phyloP scores from a whole-genome alignment of 805 yeast species.

The Barnettozyma siamensis region DNA sequence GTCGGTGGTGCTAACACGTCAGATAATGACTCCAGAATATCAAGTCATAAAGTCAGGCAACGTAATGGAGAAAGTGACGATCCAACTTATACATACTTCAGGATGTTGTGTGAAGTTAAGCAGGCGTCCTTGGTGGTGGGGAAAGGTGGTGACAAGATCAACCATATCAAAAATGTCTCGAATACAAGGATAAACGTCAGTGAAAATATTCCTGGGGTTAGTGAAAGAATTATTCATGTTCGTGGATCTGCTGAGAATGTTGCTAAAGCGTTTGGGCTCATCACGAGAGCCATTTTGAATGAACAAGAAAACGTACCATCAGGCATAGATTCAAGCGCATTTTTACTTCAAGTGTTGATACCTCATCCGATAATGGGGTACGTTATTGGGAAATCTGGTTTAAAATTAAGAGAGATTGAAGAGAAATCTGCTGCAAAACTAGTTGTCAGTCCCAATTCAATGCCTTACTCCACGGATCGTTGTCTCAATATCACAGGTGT shows the following conservation, averaged over 20 bases:
- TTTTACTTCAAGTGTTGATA: slow-evolving; percentile 54
- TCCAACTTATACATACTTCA: slow-evolving; percentile 57
- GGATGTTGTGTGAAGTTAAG: slow-evolving; percentile 70
- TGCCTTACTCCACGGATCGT: slow-evolving; percentile 76
- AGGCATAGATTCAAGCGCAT: slow-evolving; percentile 44
- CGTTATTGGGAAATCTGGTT: slow-evolving; percentile 73
- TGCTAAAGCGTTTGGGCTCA: slow-evolving; percentile 75
- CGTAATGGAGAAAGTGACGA: slow-evolving; percentile 32
- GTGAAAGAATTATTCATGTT: slow-evolving; percentile 69
- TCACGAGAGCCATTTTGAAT: slow-evolving; percentile 58
- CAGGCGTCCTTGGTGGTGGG: slow-evolving; percentile 77
- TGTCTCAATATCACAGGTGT: slow-evolving; percentile 67
- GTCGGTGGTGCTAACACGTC: background rate
- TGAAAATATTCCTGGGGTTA: slow-evolving; percentile 64
- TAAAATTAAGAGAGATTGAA: slow-evolving; percentile 73
- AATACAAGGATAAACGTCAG: slow-evolving; percentile 63
- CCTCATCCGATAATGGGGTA: slow-evolving; percentile 80
- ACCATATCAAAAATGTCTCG: slow-evolving; percentile 56
- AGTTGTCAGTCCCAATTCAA: slow-evolving; percentile 63
- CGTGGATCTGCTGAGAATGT: slow-evolving; percentile 73
- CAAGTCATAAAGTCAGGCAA: slow-evolving; percentile 25
- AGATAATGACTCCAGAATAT: slow-evolving; percentile 4
- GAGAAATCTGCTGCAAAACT: slow-evolving; percentile 74
- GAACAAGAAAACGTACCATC: slow-evolving; percentile 65
- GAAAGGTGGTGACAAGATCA: slow-evolving; percentile 70